A percentile compares a stretch with the other conserved stretches of the same genome.
Conservation (phyloP, 192 early-diverging fungal species). For the Glomus cerebriforme region DNA sequence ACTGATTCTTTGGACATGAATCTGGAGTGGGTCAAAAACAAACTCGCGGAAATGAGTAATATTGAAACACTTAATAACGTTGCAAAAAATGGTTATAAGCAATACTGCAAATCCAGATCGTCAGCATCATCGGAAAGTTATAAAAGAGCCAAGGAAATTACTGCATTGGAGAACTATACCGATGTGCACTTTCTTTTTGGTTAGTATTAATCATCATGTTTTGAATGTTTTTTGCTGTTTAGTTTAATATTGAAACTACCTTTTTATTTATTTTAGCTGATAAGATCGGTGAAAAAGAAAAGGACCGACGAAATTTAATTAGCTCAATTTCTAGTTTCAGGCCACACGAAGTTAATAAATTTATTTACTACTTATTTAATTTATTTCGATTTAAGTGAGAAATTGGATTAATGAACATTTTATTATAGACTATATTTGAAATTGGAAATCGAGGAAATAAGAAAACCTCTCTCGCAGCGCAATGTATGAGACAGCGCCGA, state of each 20-base stretch:
- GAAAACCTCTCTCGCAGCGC: constrained; percentile 59
- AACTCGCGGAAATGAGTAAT: constrained; percentile 60
- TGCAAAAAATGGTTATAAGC: constrained; percentile 82
- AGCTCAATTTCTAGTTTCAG: constrained; percentile 77
- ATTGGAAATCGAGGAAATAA: constrained; percentile 83
- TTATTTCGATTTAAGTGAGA: background rate
- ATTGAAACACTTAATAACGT: constrained; percentile 66
- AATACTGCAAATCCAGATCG: constrained; percentile 83
- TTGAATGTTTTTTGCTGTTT: constrained; percentile 20
- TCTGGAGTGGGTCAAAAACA: constrained; percentile 71
- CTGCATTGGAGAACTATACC: constrained; percentile 53
- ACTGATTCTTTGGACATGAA: constrained; percentile 66
- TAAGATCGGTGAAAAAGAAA: constrained; percentile 58
- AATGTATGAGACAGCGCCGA: constrained; percentile 68
- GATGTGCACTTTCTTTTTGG: constrained; percentile 82
- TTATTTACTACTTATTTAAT: background rate
- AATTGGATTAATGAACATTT: constrained; percentile 9
- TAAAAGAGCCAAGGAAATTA: constrained; percentile 82
- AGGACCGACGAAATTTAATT: constrained; percentile 69
- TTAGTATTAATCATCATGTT: constrained; percentile 32
- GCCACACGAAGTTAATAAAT: constrained; percentile 63
- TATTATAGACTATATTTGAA: constrained; percentile 85
- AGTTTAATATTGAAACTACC: background rate
- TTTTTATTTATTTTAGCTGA: constrained; percentile 32
- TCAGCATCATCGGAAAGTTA: constrained; percentile 84